Evolutionary conservation across 2,329 filamentous ascomycete species (phyloP), one percentile per base, ranked within the genome.

Genomic region (Botrytis fabae): DNA sequence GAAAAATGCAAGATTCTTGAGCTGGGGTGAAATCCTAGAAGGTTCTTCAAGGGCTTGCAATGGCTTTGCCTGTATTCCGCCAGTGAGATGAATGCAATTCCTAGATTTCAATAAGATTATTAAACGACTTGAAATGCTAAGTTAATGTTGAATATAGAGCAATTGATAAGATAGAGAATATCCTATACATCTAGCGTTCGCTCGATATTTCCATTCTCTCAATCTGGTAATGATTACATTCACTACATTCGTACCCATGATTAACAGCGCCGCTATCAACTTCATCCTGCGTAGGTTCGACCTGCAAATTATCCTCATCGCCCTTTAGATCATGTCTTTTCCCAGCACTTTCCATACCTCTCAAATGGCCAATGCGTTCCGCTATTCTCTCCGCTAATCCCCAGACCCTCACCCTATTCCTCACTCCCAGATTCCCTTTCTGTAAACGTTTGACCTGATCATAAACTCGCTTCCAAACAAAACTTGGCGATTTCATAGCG

Each of bases 391-490:
- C 68, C 38, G 40, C 63, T 28, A 75, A 7, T 3, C 44, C 38
- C 74, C 71, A 73, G 63, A 73, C 32, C 8, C 73, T 71, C 3
- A 22, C 57, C 66, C 73, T 60, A 22, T 73, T 74, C 57, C 59
- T 72, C 61, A 73, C 48, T 2, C 73, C 73, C 18, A 73, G 2
- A 12, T 59, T 68, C 12, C 59, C 68, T 60, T 61, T 71, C 54
- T 63, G 68, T 42, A 73, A 35, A 40, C 73, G 48, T 69, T 59
- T 70, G 25, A 74, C 40, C 12, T 64, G 35, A 69, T 66, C 54
- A 51, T 72, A 74, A 4, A 75, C 63, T 18, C 18, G 25, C 28
- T 68, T 66, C 73, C 74, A 75, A 70, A 70, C 60, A 32, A 71
- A 42, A 59, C 54, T 60, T 62, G 59, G 59, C 22, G 42, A 5